Evolutionary conservation across 371 early-diverging fungal genomes (phyloP).

Genomic region (Rozella allomycis): DNA sequence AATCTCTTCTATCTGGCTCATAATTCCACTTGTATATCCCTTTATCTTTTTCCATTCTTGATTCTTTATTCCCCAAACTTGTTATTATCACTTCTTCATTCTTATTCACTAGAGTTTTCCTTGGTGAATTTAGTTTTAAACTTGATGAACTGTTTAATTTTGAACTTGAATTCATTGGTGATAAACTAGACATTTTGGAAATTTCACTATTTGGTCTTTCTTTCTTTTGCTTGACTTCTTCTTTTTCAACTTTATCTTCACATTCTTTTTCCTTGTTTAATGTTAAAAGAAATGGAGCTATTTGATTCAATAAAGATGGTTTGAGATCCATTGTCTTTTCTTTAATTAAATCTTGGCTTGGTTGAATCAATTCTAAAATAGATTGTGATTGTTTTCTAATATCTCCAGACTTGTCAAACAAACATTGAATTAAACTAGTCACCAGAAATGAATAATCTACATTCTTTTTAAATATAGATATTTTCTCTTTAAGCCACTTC

Average conservation of each 20-base stretch:
- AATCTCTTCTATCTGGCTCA: conserved; percentile 1
- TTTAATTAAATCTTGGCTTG: conserved; percentile 31
- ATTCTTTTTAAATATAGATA: conserved; percentile 7
- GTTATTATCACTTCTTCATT: too few species aligned
- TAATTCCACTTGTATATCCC: conserved; percentile 22
- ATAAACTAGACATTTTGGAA: background rate
- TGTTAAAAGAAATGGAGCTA: conserved; percentile 9
- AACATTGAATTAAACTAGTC: conserved; percentile 42
- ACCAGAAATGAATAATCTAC: conserved; percentile 40
- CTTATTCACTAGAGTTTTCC: too few species aligned
- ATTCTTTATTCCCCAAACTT: too few species aligned
- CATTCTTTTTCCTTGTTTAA: conserved; percentile 7
- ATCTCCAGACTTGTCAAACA: conserved; percentile 67
- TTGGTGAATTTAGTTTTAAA: conserved; percentile 15
- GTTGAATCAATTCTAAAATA: conserved; percentile 35
- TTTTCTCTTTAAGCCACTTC: conserved; percentile 40
- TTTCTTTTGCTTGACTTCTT: conserved; percentile 1
- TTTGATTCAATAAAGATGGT: conserved; percentile 10
- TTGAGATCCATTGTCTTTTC: conserved; percentile 24
- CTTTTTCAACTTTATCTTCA: conserved; percentile 1
- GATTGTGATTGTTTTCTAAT: conserved; percentile 64
- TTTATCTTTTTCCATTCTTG: conserved; percentile 59
- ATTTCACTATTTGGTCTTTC: background rate
- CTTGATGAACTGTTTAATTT: conserved; percentile 4
- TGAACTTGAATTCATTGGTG: conserved; percentile 4